Evolutionary conservation across 202 grass and related monocot genomes (phyloP).

Genomic region (Elaeis oleifera): DNA sequence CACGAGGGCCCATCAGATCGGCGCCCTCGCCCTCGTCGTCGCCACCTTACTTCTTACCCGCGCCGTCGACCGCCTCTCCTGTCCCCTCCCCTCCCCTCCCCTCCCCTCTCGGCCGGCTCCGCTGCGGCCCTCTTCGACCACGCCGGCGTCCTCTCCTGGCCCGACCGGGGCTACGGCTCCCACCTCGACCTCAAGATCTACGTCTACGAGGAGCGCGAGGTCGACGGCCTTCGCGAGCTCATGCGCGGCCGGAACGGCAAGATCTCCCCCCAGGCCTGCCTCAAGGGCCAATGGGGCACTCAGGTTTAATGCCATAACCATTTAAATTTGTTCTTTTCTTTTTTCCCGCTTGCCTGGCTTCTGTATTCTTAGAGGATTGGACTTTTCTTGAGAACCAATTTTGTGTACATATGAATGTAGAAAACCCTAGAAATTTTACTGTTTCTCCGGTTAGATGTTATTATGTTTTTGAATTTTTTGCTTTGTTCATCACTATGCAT

Average conservation of each 20-base stretch:
- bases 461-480: no score
- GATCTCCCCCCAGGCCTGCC: conserved; percentile 51
- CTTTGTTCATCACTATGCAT: no score
- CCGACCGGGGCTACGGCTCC: conserved; percentile 21
- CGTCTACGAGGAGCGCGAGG: conserved; percentile 68
- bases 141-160: conserved; percentile 18
- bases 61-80: conserved; percentile 31
- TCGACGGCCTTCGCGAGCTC: conserved; percentile 56
- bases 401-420: no score
- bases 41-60: conserved; percentile 75
- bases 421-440: no score
- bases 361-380: no score
- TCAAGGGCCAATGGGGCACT: conserved; percentile 95
- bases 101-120: not conserved
- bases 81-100: not conserved
- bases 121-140: not conserved
- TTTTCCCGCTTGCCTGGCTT: no score
- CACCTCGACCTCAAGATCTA: conserved; percentile 56
- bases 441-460: no score
- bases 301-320: conserved; percentile 31
- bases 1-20: conserved; percentile 48
- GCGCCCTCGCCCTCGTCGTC: conserved; percentile 41
- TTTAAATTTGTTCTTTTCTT: no score
- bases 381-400: no score
- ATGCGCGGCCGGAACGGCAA: conserved; percentile 52